These are phyloP conservation scores for Conticribra guillardii DNA, from an alignment of 108 stramenopile species.

Conservation along the genomic window DNA sequence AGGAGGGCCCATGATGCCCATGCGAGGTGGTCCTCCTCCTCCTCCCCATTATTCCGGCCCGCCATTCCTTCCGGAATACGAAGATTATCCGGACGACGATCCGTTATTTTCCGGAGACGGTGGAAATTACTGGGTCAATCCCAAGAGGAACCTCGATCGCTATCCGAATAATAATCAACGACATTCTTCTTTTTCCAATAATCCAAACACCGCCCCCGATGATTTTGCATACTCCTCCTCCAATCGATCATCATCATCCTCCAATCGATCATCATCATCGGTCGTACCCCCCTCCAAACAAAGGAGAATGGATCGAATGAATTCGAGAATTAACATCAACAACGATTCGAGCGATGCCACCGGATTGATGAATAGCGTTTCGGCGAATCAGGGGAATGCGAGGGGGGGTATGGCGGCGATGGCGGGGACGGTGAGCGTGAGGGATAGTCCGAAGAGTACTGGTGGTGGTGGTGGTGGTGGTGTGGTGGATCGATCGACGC, in stretches of 20 bases:
- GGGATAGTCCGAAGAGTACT: conserved; percentile 1
- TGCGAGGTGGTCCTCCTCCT: neutral
- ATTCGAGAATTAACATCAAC: neutral
- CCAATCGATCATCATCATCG: too few species aligned
- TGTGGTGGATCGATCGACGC: conserved; percentile 8
- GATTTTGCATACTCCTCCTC: too few species aligned
- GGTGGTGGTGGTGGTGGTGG: too few species aligned
- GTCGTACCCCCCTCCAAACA: neutral
- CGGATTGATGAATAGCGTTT: conserved; percentile 5
- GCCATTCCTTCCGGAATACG: conserved; percentile 4
- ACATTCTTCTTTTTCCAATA: too few species aligned
- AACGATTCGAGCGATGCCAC: neutral
- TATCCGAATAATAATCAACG: conserved; percentile 10
- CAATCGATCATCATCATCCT: too few species aligned
- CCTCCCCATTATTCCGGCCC: neutral
- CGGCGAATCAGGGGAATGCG: neutral
- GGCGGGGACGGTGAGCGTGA: neutral
- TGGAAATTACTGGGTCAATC: conserved; percentile 52
- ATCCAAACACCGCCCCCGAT: too few species aligned
- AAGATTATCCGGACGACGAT: neutral
- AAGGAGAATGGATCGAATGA: neutral
- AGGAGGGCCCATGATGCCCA: too few species aligned
- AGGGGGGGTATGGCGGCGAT: neutral
- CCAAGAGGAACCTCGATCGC: conserved; percentile 28
- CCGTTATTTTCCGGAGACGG: conserved; percentile 8